A percentile compares a stretch with the other conserved stretches of the same genome.
Evolutionary conservation across 176 grass and related monocot species (phyloP).

Genomic region (Avena atlantica): DNA sequence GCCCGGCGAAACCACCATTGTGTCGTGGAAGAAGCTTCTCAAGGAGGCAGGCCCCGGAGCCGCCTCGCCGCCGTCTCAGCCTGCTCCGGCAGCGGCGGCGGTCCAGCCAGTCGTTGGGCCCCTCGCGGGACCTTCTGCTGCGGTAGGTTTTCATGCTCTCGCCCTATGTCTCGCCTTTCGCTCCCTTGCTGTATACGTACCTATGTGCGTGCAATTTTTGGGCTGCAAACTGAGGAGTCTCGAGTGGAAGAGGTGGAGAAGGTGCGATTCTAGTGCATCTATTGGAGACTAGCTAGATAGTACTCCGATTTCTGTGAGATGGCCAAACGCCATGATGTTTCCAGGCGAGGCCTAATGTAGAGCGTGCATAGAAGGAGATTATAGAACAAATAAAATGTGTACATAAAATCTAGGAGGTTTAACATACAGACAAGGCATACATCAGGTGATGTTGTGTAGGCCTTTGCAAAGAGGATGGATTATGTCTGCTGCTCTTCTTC

Average conservation of each 20-base stretch:
- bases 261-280: background rate
- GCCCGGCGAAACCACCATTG: slow-evolving; percentile 81
- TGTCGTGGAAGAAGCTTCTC: slow-evolving; percentile 77
- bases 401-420: background rate
- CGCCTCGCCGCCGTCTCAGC: background rate
- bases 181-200: slow-evolving; percentile 3
- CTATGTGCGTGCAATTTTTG: background rate
- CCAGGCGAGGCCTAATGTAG: background rate
- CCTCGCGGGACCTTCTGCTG: slow-evolving; percentile 31
- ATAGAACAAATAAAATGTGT: background rate
- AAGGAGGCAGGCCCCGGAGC: slow-evolving; percentile 47
- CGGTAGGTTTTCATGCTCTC: slow-evolving; percentile 48
- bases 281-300: background rate
- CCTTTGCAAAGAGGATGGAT: slow-evolving; percentile 7
- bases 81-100: background rate
- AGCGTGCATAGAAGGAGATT: background rate
- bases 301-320: background rate
- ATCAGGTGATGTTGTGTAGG: background rate
- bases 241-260: background rate
- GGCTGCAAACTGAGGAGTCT: background rate
- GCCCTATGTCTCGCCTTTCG: background rate
- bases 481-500: background rate
- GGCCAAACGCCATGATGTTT: no score
- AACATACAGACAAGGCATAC: background rate
- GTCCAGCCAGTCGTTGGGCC: background rate